Percentiles rank a stretch among this genome's conserved stretches.
Conservation (phyloP, 345 rosid genomes). For the Eucalyptus sp. region DNA sequence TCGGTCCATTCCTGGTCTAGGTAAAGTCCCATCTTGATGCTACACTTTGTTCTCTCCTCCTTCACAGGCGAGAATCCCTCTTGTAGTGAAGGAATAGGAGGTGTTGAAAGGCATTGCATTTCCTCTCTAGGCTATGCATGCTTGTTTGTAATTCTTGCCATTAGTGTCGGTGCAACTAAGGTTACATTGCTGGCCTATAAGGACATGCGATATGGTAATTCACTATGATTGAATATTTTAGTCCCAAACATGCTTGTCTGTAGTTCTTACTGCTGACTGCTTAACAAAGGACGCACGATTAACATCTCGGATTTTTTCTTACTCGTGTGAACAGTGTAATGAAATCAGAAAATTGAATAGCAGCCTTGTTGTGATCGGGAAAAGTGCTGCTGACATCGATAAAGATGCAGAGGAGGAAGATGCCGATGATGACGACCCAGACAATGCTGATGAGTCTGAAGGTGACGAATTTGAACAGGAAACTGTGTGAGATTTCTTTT, state of each 20-base stretch:
- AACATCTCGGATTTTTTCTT: not conserved
- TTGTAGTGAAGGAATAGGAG: not conserved
- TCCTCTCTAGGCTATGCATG: not conserved
- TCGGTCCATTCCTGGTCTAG: not conserved
- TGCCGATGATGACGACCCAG: constrained; percentile 79
- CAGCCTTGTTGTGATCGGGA: constrained; percentile 59
- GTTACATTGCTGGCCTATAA: not conserved
- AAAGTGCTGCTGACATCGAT: constrained; percentile 43
- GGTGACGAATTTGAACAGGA: constrained; percentile 97
- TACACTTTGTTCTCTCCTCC: not conserved
- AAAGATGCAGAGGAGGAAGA: constrained; percentile 81
- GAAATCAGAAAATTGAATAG: constrained; percentile 67
- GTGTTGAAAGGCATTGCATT: not conserved
- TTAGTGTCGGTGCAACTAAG: not conserved
- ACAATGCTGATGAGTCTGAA: constrained; percentile 89
- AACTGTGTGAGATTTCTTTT: constrained; percentile 31
- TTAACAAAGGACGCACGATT: not conserved
- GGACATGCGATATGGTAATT: not conserved
- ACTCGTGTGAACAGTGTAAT: constrained; percentile 32
- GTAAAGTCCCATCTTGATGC: not conserved
- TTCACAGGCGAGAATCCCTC: not conserved
- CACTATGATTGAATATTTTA: not conserved
- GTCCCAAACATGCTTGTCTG: not conserved
- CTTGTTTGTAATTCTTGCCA: not conserved
- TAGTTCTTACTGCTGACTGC: not conserved